Base-by-base conservation (phyloP, 345 rosid species). In the Rhodomyrtus tomentosa region DNA sequence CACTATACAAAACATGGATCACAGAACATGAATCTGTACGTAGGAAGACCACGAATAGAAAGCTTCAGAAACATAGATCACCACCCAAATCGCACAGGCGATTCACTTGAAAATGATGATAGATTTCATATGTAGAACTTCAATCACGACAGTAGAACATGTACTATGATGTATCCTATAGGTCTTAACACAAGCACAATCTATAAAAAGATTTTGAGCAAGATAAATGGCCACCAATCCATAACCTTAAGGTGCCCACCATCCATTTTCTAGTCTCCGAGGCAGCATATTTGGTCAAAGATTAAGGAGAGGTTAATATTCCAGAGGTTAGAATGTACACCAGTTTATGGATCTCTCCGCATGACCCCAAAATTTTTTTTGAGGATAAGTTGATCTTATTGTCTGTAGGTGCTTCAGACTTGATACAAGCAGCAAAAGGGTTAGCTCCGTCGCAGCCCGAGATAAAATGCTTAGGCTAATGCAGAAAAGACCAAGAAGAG, bases 371-470 rank as follows among this genome's bases (percentile, higher is more conserved):
- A 27, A 83, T n/a, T n/a, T n/a, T n/a, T 7, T 59, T 83, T 82
- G 82, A 84, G 86, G 86, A 49, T 80, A 82, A 82, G 86, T 53
- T 16, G 83, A 82, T 58, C 87, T 84, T 55, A 73, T 84, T 74
- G 22, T 20, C 15, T 25, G 54, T 80, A 49, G 40, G 55, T 83
- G 49, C 81, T 74, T 48, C 32, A 25, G 55, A 83, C 74, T 83
- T 16, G 79, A 22, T n/a, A 38, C 68, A 83, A 48, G 84, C 79
- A 83, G 84, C 84, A 58, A 83, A 83, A 58, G 83, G 29, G 27
- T 82, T 54, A 54, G 45, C 55, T 58, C 83, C 45, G 13, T 36
- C 36, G 76, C 76, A 81, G 38, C 29, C 49, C 32, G 5, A 42
- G 74, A 55, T 48, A 82, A 54, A 83, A 83, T 58, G 55, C 81